Evolutionary conservation across 768 basidiomycete genomes (phyloP).

Genomic region (Lactifluus rugatus): DNA sequence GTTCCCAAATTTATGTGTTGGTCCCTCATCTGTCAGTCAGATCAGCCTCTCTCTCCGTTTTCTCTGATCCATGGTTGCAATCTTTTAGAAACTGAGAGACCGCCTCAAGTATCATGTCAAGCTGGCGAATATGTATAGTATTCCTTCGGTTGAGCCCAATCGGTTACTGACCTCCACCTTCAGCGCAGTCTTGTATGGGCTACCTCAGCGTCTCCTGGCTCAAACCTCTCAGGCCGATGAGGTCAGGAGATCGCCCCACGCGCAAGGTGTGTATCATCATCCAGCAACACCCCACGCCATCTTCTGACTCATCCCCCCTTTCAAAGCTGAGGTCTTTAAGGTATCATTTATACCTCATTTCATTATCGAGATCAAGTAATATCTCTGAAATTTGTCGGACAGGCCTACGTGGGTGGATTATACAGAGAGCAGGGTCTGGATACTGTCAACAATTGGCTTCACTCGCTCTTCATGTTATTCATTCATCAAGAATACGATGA

Average conservation of each 20-base stretch:
- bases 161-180: neutral
- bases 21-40: constrained; percentile 10
- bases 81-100: constrained; percentile 11
- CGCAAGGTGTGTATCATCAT: constrained; percentile 4
- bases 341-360: neutral
- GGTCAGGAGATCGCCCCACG: constrained; percentile 4
- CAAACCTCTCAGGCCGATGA: constrained; percentile 4
- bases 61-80: neutral
- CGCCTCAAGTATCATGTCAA: constrained; percentile 6
- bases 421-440: constrained; percentile 13
- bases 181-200: constrained; percentile 7
- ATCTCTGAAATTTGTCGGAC: neutral
- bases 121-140: constrained; percentile 1
- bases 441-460: constrained; percentile 2
- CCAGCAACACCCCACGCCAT: neutral
- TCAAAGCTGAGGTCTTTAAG: constrained; percentile 15
- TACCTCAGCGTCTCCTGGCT: constrained; percentile 5
- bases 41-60: neutral
- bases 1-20: constrained; percentile 4
- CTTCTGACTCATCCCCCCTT: neutral
- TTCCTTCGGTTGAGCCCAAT: neutral
- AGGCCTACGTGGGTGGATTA: constrained; percentile 12
- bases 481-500: constrained; percentile 3
- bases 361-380: neutral
- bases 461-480: neutral